Evolutionary conservation across 2,329 filamentous ascomycete species (phyloP).

Genomic region (Pseudofabraea citricarpa): DNA sequence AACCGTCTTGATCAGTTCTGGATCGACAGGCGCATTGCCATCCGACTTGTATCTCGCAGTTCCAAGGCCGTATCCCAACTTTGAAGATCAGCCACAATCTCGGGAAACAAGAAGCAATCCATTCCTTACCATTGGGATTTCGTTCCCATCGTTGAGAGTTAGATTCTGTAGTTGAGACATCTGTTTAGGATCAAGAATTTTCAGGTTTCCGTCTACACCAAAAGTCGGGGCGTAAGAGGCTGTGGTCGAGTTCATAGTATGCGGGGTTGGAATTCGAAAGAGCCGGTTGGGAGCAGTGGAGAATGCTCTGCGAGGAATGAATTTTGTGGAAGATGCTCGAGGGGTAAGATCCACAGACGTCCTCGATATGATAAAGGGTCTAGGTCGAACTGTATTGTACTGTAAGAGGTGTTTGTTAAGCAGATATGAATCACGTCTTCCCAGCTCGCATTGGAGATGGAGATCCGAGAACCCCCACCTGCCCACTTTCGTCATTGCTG

Average conservation of each 20-base stretch:
- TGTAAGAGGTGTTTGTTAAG: too few species aligned
- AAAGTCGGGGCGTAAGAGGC: slow-evolving; percentile 26
- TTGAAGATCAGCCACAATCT: slow-evolving; percentile 3
- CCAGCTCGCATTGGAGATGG: too few species aligned
- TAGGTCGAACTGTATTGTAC: too few species aligned
- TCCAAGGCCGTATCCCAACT: slow-evolving; percentile 70
- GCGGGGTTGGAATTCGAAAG: slow-evolving; percentile 8
- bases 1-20: slow-evolving; percentile 43
- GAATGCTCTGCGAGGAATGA: background rate
- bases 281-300: background rate
- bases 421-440: too few species aligned
- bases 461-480: too few species aligned
- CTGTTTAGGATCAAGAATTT: slow-evolving; percentile 77
- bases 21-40: slow-evolving; percentile 38
- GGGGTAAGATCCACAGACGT: too few species aligned
- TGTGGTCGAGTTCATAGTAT: slow-evolving; percentile 39
- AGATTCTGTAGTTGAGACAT: slow-evolving; percentile 46
- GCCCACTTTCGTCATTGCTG: too few species aligned
- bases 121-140: slow-evolving; percentile 64
- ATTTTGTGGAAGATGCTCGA: too few species aligned
- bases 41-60: slow-evolving; percentile 58
- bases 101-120: background rate
- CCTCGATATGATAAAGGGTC: too few species aligned
- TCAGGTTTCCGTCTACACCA: slow-evolving; percentile 38
- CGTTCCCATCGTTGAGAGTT: slow-evolving; percentile 69